These are phyloP conservation scores for Microglena sp. DNA, from an alignment of 139 green algal species.

Conservation along the genomic window DNA sequence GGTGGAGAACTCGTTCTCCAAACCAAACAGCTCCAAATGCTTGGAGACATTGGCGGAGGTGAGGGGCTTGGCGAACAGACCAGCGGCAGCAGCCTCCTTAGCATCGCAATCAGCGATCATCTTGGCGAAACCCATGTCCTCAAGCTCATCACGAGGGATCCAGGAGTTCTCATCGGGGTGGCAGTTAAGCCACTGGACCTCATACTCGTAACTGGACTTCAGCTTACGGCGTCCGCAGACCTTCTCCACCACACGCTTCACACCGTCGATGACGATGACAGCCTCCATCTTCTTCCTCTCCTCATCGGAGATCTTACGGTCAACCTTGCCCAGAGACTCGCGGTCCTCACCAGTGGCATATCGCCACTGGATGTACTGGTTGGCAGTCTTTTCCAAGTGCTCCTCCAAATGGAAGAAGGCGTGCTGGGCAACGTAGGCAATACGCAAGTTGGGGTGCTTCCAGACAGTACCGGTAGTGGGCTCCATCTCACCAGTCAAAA, in stretches of 20 bases:
- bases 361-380: constrained; percentile 94
- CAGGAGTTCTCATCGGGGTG: constrained; percentile 52
- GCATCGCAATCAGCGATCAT: constrained; percentile 79
- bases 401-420: constrained; percentile 93
- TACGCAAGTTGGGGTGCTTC: constrained; percentile 87
- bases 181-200: constrained; percentile 49
- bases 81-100: constrained; percentile 72
- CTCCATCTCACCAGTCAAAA: constrained; percentile 66
- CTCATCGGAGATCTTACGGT: constrained; percentile 61
- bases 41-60: constrained; percentile 77
- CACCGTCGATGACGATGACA: constrained; percentile 24
- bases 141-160: constrained; percentile 46
- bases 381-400: constrained; percentile 84
- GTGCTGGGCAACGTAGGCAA: constrained; percentile 82
- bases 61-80: constrained; percentile 74
- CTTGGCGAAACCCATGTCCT: constrained; percentile 74
- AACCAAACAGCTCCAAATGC: constrained; percentile 79
- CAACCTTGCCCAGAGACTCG: constrained; percentile 68
- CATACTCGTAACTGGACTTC: constrained; percentile 79
- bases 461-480: constrained; percentile 62
- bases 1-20: constrained; percentile 82
- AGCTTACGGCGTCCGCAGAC: constrained; percentile 65
- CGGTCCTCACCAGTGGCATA: constrained; percentile 84
- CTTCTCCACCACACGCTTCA: constrained; percentile 53
- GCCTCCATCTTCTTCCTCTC: constrained; percentile 77